Conservation (phyloP, 208 protist species). For the Leishmania martiniquensis region DNA sequence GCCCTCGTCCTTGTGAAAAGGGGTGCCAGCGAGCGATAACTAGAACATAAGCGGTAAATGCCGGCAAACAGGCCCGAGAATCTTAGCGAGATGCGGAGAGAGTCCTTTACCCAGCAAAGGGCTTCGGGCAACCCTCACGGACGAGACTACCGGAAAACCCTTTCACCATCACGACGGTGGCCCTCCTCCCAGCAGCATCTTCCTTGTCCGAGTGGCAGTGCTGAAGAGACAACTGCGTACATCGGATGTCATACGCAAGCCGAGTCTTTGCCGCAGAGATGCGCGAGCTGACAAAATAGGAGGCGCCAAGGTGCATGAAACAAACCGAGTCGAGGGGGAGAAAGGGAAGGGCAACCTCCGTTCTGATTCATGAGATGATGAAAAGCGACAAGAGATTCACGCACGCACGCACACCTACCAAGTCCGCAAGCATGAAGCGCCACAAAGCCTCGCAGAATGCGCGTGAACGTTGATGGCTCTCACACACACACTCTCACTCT, state of each 20-base stretch:
- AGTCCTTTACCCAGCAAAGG: background rate
- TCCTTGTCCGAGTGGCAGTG: background rate
- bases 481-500: too few relatives aligned
- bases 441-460: too few relatives aligned
- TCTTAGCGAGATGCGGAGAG: too few relatives aligned
- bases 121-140: background rate
- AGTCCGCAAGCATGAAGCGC: too few relatives aligned
- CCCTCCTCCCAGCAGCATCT: background rate
- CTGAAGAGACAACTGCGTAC: too few relatives aligned
- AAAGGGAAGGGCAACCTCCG: background rate
- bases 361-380: too few relatives aligned
- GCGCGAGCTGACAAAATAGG: background rate
- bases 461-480: too few relatives aligned
- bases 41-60: too few relatives aligned
- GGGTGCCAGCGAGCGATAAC: too few relatives aligned
- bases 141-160: background rate
- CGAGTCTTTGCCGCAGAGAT: background rate
- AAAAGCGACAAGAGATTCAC: too few relatives aligned
- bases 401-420: background rate
- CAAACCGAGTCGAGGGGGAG: background rate
- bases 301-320: background rate
- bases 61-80: too few relatives aligned
- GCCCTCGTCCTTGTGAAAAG: too few relatives aligned
- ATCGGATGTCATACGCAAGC: background rate
- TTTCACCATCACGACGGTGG: background rate